Evolutionary conservation across 2,329 filamentous ascomycete genomes (phyloP), one percentile per base, ranked within the genome.

Genomic region (Juglanconis sp.): DNA sequence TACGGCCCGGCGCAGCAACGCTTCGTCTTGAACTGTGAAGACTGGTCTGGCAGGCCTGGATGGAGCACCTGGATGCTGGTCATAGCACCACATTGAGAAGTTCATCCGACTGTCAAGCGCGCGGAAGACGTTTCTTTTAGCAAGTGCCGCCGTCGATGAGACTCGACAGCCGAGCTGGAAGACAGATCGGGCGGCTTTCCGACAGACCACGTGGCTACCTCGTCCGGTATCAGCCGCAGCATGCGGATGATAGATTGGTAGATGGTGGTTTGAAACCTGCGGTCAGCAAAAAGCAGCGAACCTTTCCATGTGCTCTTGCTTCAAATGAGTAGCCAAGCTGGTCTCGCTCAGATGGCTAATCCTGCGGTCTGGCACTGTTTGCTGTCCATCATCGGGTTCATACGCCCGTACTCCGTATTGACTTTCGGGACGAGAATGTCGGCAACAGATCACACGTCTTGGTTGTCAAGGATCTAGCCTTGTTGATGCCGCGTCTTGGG

Each of bases 231-330:
- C 38, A 42, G 3, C 7, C 38, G 10, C 38, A 42, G 5, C 7
- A 38, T 13, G 36, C 4, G 38, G 11, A 2, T 11, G 38, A 15
- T 9, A 42, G 10, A 13, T 15, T 36, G 13, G 46, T 47, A 51
- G 17, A 31, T 35, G 30, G 57, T 59, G 57, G 55, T 44, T 59
- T 53, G 51, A 15, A 54, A 50, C 44, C 42, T 59, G 57, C 55
- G 36, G 55, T 57, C 47, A 57, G 55, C 55, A 57, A 6, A 30
- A 10, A 42, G 51, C 17, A 8, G 8, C 17, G 8, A 17, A 5
- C 11, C 8, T 24, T 5, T 7, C 31, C 24, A 5, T 3, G 30
- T 49, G 47, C 9, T 9, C n/a, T 34, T 34, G 38, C 38, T 42
- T 42, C 38, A 11, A 42, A 9, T 9, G 38, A 15, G 38, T 15